A percentile compares a stretch with the other conserved stretches of the same genome.
phyloP scores from a whole-genome alignment of 2,329 filamentous ascomycete species.

The Cytospora chrysosperma region DNA sequence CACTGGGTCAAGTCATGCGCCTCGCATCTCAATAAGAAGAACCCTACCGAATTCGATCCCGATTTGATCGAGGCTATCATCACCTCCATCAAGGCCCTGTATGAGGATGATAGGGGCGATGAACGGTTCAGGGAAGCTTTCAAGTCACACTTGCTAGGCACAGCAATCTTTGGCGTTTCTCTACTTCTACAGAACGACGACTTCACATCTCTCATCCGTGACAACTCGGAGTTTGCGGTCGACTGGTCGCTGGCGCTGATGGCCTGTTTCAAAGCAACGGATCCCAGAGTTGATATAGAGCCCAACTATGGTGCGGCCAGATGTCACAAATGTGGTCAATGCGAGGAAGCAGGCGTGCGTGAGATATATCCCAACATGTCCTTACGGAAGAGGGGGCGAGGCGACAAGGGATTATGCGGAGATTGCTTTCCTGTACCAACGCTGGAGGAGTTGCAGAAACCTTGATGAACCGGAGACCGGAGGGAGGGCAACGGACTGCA shows the following conservation, averaged over 20 bases:
- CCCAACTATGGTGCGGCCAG: not conserved
- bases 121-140: not conserved
- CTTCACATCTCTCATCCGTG: not conserved
- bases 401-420: not conserved
- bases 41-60: not conserved
- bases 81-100: not conserved
- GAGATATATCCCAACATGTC: not conserved
- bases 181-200: not conserved
- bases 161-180: not conserved
- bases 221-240: not conserved
- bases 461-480: too few relatives aligned
- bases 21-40: not conserved
- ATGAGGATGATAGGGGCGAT: not conserved
- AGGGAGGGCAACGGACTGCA: too few relatives aligned
- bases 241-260: slow-evolving; percentile 2
- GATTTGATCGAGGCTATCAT: not conserved
- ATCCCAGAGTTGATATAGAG: not conserved
- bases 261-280: not conserved
- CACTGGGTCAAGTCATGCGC: not conserved
- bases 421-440: not conserved
- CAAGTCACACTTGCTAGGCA: not conserved
- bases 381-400: not conserved
- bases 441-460: not conserved
- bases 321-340: not conserved
- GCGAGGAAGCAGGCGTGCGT: not conserved